These are phyloP conservation scores for Gaeumannomyces tritici DNA, from an alignment of 2,329 filamentous ascomycete species.

Conservation along the genomic window DNA sequence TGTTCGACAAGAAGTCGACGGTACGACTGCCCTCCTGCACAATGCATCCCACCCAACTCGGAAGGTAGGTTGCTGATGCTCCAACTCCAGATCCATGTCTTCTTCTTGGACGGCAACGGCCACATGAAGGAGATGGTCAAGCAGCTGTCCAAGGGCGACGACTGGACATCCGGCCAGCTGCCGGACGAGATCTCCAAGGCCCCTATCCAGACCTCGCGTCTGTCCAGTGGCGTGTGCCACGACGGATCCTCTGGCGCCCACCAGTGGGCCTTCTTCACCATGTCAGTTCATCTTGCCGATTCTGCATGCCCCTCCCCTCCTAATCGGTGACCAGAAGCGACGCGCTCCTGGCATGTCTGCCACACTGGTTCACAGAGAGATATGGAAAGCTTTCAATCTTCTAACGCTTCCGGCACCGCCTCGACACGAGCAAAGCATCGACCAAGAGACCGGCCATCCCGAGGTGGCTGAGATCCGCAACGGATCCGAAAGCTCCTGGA, in stretches of 20 bases:
- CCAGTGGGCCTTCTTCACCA: neutral
- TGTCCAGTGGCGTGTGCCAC: neutral
- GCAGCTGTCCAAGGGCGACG: neutral
- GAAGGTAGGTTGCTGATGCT: neutral
- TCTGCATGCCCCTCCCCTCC: neutral
- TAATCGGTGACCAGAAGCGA: neutral
- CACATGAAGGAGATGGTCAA: neutral
- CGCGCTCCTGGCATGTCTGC: too few relatives aligned
- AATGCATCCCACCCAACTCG: neutral
- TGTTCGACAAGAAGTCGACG: neutral
- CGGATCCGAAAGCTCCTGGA: neutral
- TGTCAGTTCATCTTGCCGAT: neutral
- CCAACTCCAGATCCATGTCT: neutral
- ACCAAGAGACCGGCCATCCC: neutral
- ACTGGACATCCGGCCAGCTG: neutral
- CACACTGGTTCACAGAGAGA: too few relatives aligned
- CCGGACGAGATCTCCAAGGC: neutral
- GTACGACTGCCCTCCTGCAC: neutral
- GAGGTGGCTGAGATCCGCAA: neutral
- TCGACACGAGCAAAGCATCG: neutral
- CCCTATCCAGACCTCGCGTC: neutral
- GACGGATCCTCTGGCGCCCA: neutral
- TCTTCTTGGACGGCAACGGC: neutral
- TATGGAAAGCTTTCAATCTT: too few relatives aligned
- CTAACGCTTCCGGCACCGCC: neutral